Percentiles rank a stretch among this genome's conserved stretches.
phyloP scores from a whole-genome alignment of 805 yeast species.

The Saturnispora hagleri region DNA sequence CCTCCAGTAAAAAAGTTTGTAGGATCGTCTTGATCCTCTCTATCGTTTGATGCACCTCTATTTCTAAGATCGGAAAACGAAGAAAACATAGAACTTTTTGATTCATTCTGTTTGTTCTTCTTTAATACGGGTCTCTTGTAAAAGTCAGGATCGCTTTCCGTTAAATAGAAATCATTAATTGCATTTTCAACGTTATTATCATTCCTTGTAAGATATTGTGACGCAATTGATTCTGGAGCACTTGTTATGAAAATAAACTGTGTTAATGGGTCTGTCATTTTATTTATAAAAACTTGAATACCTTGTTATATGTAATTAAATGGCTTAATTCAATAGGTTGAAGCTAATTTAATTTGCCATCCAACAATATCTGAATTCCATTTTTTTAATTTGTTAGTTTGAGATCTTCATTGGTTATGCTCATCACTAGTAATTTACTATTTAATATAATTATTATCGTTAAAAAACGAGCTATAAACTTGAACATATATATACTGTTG shows the following conservation, averaged over 20 bases:
- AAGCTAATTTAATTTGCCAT: background rate
- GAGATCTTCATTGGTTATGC: background rate
- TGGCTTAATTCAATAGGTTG: background rate
- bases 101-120: background rate
- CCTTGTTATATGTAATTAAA: background rate
- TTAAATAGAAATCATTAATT: constrained; percentile 20
- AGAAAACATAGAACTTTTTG: constrained; percentile 18
- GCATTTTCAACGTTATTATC: constrained; percentile 22
- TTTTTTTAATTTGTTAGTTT: background rate
- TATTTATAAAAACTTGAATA: background rate
- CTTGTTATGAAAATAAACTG: constrained; percentile 14
- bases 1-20: constrained; percentile 44
- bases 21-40: constrained; percentile 29
- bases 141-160: constrained; percentile 8
- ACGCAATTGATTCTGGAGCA: constrained; percentile 30
- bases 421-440: background rate
- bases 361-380: background rate
- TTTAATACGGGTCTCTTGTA: constrained; percentile 1
- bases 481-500: background rate
- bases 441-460: background rate
- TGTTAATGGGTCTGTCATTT: constrained; percentile 10
- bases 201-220: constrained; percentile 27
- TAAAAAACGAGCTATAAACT: background rate
- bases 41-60: constrained; percentile 20
- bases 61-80: constrained; percentile 28